Base-by-base conservation (phyloP, 495 filamentous ascomycete genomes). In the Pyrenula massariospora region DNA sequence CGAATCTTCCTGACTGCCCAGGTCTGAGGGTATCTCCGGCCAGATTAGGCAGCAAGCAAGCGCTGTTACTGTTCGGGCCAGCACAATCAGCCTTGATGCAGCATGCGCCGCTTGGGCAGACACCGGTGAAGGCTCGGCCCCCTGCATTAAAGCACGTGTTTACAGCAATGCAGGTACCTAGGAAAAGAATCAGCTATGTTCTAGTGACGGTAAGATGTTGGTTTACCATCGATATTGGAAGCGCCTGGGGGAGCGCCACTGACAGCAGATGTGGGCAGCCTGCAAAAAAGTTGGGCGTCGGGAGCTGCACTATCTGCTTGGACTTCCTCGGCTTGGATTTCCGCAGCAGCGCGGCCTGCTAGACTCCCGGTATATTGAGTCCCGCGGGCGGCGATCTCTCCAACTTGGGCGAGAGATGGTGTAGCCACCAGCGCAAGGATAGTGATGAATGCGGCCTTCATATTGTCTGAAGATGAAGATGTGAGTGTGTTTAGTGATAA, bases 361-460 rank as follows among this genome's bases (percentile, higher is more conserved):
- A 42, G 31, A 42, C 31, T 42, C 31, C 31, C 31, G 15, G 31
- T 42, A 42, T 42, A 42, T 42, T 42, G 31, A 42, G 31, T 42
- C n/a, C n/a, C n/a, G 31, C 31, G 31, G 31, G 31, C 31, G 31
- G 31, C 31, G 5, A 42, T 42, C 15, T 42, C 31, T 8, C 15
- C 31, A 42, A 42, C 5, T 42, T 42, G 31, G 31, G 31, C 31
- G 15, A 42, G 31, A 42, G 31, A 5, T 42, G 31, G 31, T 5
- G 15, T 42, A 42, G 31, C 31, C 15, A 42, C 31, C 15, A 42
- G 31, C 31, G 31, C 31, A 42, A 42, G 31, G 78, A 84, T 54
- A 77, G 73, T 2, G 68, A 74, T 47, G 65, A 62, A 15, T 65
- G 60, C 25, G 67, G 73, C 5, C 31, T 42, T 42, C 31, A 42